phyloP scores from a whole-genome alignment of 1,284 basidiomycete species.

The Rhodotorula mucilaginosa region DNA sequence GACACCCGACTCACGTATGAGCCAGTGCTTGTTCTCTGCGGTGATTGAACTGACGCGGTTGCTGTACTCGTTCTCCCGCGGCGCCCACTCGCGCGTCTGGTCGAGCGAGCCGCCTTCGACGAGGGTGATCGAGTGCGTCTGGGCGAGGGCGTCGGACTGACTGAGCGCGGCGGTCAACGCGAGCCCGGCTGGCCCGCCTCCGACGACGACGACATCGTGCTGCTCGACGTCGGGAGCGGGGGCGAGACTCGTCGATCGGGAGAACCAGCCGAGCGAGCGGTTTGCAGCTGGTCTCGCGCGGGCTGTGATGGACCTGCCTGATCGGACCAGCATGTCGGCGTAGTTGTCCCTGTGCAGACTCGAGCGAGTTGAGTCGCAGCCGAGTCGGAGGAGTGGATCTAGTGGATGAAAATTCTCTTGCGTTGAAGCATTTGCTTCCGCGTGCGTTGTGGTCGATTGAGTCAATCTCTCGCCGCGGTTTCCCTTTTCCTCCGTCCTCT shows the following conservation, averaged over 20 bases:
- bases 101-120: slow-evolving; percentile 76
- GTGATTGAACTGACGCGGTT: slow-evolving; percentile 89
- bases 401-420: background rate
- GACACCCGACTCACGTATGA: slow-evolving; percentile 69
- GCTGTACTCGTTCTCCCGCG: slow-evolving; percentile 63
- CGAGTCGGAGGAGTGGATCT: too few species aligned
- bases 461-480: background rate
- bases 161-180: slow-evolving; percentile 83
- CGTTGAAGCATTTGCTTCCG: too few species aligned
- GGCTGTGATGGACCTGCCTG: background rate
- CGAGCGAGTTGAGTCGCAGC: too few species aligned
- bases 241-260: background rate
- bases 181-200: slow-evolving; percentile 88
- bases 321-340: background rate
- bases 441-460: too few species aligned
- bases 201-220: slow-evolving; percentile 84
- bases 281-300: background rate
- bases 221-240: slow-evolving; percentile 4
- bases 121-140: slow-evolving; percentile 58
- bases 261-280: slow-evolving; percentile 8
- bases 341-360: too few species aligned
- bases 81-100: slow-evolving; percentile 67
- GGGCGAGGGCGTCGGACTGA: slow-evolving; percentile 47
- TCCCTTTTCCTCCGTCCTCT: background rate
- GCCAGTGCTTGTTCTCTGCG: slow-evolving; percentile 71